Percentiles rank a stretch among this genome's conserved stretches.
Evolutionary conservation across 2,329 filamentous ascomycete genomes (phyloP).

Genomic region (Coleophoma cylindrospora): DNA sequence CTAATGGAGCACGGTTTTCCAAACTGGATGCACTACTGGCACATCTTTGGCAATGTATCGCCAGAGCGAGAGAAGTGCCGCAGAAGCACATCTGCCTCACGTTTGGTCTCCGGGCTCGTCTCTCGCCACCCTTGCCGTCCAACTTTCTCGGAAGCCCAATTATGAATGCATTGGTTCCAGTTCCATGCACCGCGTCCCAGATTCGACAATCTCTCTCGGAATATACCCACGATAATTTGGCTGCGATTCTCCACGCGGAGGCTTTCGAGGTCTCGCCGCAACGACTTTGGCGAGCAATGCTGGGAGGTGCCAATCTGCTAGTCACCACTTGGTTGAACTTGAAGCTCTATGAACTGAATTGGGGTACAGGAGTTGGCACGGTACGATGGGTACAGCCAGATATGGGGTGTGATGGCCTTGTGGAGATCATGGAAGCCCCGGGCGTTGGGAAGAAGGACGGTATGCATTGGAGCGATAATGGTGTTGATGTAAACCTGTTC

Average conservation of each 20-base stretch:
- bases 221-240: slow-evolving; percentile 33
- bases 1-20: slow-evolving; percentile 23
- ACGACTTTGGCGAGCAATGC: slow-evolving; percentile 41
- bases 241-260: slow-evolving; percentile 35
- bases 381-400: slow-evolving; percentile 34
- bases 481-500: background rate
- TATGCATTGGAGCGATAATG: background rate
- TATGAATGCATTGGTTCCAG: slow-evolving; percentile 30
- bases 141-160: slow-evolving; percentile 40
- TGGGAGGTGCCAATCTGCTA: slow-evolving; percentile 35
- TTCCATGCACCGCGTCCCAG: background rate
- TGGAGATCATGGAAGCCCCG: slow-evolving; percentile 33
- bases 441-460: background rate
- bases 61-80: slow-evolving; percentile 29
- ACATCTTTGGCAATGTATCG: slow-evolving; percentile 40
- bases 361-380: slow-evolving; percentile 18
- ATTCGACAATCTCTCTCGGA: slow-evolving; percentile 30
- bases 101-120: slow-evolving; percentile 33
- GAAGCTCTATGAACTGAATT: slow-evolving; percentile 35
- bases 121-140: slow-evolving; percentile 33
- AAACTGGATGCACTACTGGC: slow-evolving; percentile 40
- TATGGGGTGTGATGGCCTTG: slow-evolving; percentile 38
- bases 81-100: slow-evolving; percentile 25
- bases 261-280: slow-evolving; percentile 39
- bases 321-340: slow-evolving; percentile 39